Conservation (phyloP, 257 asterid species). For the Fraxinus pennsylvanica region DNA sequence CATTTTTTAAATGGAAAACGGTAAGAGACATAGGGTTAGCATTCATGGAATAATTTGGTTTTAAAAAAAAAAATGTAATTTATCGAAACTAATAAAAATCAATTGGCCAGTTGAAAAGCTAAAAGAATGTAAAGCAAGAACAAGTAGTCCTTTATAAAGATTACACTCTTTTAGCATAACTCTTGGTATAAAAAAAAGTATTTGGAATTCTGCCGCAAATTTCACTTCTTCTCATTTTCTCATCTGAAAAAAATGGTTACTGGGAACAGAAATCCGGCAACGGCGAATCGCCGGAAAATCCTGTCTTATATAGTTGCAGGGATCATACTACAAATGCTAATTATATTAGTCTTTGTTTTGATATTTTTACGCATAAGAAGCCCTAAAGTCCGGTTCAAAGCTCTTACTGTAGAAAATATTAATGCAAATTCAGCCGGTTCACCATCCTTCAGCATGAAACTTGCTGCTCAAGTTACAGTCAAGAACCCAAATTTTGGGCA, state of each 20-base stretch:
- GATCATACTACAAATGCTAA: constrained; percentile 24
- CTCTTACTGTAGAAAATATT: constrained; percentile 13
- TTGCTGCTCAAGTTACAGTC: constrained; percentile 23
- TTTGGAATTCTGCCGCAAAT: neutral
- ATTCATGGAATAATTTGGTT: too few species aligned
- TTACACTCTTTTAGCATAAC: too few species aligned
- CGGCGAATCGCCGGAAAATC: constrained; percentile 16
- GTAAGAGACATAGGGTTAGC: too few species aligned
- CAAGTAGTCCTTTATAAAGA: too few species aligned
- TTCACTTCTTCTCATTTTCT: neutral
- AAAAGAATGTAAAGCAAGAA: neutral
- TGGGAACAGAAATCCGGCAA: neutral
- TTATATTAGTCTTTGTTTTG: constrained; percentile 22
- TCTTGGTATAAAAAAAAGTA: too few species aligned
- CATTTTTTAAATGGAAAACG: too few species aligned
- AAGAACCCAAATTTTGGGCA: constrained; percentile 30
- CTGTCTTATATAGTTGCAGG: constrained; percentile 11
- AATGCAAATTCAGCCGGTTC: constrained; percentile 1
- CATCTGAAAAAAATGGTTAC: constrained; percentile 13
- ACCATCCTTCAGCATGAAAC: constrained; percentile 23
- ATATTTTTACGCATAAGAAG: constrained; percentile 15
- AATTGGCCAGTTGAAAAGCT: neutral
- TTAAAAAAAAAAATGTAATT: too few species aligned
- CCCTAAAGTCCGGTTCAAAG: constrained; percentile 26
- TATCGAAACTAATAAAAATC: neutral